phyloP scores from a whole-genome alignment of 805 yeast genomes.

The Kodamaea restingae region DNA sequence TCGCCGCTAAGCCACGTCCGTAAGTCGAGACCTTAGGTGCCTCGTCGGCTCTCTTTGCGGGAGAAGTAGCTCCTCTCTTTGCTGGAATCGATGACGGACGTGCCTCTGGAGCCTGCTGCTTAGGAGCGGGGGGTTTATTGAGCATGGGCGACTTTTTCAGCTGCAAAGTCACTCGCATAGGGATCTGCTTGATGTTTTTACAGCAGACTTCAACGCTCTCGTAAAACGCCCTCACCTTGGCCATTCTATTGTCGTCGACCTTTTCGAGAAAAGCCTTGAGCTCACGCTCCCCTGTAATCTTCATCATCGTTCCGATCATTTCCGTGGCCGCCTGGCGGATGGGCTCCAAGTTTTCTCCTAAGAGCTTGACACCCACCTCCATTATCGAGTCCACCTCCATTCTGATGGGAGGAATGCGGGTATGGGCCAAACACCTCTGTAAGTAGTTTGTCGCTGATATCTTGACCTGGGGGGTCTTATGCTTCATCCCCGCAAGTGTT shows the following conservation, averaged over 20 bases:
- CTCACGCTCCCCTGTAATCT: conserved; percentile 72
- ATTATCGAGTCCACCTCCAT: conserved; percentile 56
- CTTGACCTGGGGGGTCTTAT: conserved; percentile 80
- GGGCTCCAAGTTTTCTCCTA: conserved; percentile 80
- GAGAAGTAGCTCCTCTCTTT: conserved; percentile 69
- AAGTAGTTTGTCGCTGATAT: conserved; percentile 66
- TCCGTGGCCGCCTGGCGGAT: conserved; percentile 76
- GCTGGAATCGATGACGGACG: conserved; percentile 45
- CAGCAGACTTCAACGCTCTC: conserved; percentile 55
- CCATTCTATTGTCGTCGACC: conserved; percentile 71
- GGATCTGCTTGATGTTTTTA: conserved; percentile 19
- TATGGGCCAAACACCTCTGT: conserved; percentile 54
- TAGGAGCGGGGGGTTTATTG: conserved; percentile 1
- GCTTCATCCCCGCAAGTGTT: conserved; percentile 54
- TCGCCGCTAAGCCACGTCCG: conserved; percentile 41
- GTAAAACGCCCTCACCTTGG: conserved; percentile 58
- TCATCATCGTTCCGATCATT: conserved; percentile 76
- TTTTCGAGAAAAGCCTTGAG: conserved; percentile 56
- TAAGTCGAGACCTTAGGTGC: conserved; percentile 23
- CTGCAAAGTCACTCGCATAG: conserved; percentile 10
- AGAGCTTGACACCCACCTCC: conserved; percentile 54
- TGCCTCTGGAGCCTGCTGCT: not conserved
- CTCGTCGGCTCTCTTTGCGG: conserved; percentile 46
- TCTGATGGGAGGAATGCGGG: conserved; percentile 46
- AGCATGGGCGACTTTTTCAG: conserved; percentile 8